Evolutionary conservation across 768 basidiomycete genomes (phyloP).

Genomic region (Coprinopsis strossmayeri): DNA sequence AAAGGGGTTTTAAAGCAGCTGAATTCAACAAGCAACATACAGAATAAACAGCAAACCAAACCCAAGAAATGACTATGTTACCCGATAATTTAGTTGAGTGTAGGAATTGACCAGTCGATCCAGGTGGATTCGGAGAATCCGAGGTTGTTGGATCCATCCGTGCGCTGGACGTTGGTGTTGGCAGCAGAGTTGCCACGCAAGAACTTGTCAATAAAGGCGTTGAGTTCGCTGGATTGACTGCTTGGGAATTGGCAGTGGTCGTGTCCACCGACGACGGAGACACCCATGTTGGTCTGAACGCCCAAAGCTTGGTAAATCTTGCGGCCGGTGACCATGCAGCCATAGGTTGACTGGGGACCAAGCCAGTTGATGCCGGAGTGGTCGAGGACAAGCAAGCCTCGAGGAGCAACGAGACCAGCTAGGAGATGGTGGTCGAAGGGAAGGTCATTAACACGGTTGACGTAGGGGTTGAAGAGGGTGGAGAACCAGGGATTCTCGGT

Average conservation of each 20-base stretch:
- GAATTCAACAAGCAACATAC: too few relatives aligned
- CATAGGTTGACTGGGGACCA: slow-evolving; percentile 41
- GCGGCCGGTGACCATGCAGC: slow-evolving; percentile 41
- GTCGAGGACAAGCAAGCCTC: slow-evolving; percentile 43
- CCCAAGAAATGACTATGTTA: too few relatives aligned
- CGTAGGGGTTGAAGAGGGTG: slow-evolving; percentile 39
- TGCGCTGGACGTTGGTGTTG: slow-evolving; percentile 30
- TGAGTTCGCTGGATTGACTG: slow-evolving; percentile 32
- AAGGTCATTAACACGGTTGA: slow-evolving; percentile 35
- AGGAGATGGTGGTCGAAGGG: slow-evolving; percentile 56
- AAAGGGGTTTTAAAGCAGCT: too few relatives aligned
- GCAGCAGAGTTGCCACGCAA: slow-evolving; percentile 24
- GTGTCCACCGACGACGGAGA: slow-evolving; percentile 46
- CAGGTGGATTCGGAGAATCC: slow-evolving; percentile 35
- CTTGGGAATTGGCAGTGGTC: slow-evolving; percentile 48
- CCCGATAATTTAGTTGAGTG: neutral
- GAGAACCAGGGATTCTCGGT: slow-evolving; percentile 58
- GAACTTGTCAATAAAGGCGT: slow-evolving; percentile 50
- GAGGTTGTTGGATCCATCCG: slow-evolving; percentile 35
- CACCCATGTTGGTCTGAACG: slow-evolving; percentile 36
- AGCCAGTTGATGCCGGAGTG: slow-evolving; percentile 53
- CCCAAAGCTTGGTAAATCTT: slow-evolving; percentile 44
- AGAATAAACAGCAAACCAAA: too few relatives aligned
- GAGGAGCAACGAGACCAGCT: slow-evolving; percentile 46
- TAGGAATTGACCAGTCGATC: slow-evolving; percentile 47